Evolutionary conservation across 1,284 basidiomycete species (phyloP).

Genomic region (Wallemia mellicola): DNA sequence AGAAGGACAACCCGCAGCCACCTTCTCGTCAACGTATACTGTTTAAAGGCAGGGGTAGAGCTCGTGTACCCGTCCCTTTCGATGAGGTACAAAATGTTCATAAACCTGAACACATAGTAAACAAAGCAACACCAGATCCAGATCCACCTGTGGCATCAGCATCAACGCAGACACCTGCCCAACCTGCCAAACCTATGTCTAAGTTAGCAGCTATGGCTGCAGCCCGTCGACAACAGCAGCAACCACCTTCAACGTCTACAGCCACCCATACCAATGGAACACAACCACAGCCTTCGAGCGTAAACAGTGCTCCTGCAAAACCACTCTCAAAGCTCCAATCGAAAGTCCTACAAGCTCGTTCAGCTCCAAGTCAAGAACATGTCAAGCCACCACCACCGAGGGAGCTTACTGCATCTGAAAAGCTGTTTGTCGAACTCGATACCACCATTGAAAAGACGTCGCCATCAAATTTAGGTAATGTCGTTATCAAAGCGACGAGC

Average conservation of each 20-base stretch:
- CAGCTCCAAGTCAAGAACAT: constrained; percentile 6
- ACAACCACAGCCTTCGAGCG: not conserved
- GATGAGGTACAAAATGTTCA: not conserved
- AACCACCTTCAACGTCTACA: constrained; percentile 26
- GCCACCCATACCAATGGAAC: constrained; percentile 5
- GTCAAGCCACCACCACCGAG: constrained; percentile 8
- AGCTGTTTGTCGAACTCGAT: not conserved
- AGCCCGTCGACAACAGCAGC: constrained; percentile 22
- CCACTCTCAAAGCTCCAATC: constrained; percentile 24
- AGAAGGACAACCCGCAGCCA: not conserved
- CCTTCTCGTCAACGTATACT: not conserved
- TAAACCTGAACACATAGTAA: too few relatives aligned
- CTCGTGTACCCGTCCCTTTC: not conserved
- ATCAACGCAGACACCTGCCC: constrained; percentile 15
- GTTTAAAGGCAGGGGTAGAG: not conserved
- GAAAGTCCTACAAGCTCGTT: constrained; percentile 14
- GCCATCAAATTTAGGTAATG: not conserved
- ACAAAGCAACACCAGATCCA: too few relatives aligned
- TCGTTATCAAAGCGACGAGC: constrained; percentile 8
- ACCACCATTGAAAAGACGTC: not conserved
- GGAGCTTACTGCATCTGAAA: constrained; percentile 1
- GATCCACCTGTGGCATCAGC: too few relatives aligned
- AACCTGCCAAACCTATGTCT: constrained; percentile 23
- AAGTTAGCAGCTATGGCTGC: constrained; percentile 38
- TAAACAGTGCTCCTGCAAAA: constrained; percentile 11